phyloP scores from a whole-genome alignment of 1,284 basidiomycete genomes.

The Sanghuangporus weigelae region DNA sequence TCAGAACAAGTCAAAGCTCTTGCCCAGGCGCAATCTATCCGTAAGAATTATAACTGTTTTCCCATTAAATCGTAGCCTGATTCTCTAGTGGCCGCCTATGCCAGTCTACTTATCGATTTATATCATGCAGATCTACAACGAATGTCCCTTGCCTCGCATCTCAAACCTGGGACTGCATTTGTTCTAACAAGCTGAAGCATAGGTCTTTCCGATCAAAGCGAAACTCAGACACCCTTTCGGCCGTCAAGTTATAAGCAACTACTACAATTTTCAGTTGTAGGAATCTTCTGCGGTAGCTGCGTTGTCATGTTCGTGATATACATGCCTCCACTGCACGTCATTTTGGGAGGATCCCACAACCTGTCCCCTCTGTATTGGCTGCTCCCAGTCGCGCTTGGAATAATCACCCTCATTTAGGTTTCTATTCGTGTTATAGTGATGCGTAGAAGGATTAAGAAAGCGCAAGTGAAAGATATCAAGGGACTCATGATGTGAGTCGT shows the following conservation, averaged over 20 bases:
- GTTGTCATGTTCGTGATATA: constrained; percentile 68
- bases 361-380: constrained; percentile 65
- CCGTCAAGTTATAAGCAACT: constrained; percentile 47
- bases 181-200: not conserved
- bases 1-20: too few species aligned
- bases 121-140: too few species aligned
- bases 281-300: constrained; percentile 56
- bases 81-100: too few species aligned
- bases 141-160: too few species aligned
- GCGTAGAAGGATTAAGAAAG: constrained; percentile 47
- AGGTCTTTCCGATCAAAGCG: constrained; percentile 68
- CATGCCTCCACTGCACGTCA: constrained; percentile 60
- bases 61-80: too few species aligned
- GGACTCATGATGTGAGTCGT: constrained; percentile 61
- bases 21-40: too few species aligned
- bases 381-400: constrained; percentile 56
- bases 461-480: constrained; percentile 58
- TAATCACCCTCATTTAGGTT: constrained; percentile 54
- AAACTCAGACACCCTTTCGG: constrained; percentile 61
- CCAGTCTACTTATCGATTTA: too few species aligned
- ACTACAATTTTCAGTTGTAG: constrained; percentile 61
- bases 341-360: constrained; percentile 55
- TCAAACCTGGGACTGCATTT: too few species aligned
- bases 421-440: constrained; percentile 52
- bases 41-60: too few species aligned